phyloP scores from a whole-genome alignment of 1,284 basidiomycete species.

The Cryptococcus floricola region DNA sequence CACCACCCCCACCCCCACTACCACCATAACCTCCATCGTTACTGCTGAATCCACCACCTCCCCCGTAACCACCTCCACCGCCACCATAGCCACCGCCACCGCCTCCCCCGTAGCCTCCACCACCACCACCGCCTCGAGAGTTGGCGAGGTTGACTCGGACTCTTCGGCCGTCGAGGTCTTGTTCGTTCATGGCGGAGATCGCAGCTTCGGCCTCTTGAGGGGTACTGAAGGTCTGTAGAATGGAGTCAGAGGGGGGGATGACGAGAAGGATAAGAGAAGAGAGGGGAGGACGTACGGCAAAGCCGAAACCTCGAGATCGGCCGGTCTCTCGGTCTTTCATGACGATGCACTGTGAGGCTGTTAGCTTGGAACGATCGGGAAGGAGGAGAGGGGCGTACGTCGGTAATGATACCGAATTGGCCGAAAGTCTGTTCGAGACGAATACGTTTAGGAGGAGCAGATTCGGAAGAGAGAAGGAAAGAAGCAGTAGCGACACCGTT shows the following conservation, averaged over 20 bases:
- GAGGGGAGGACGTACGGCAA: conserved; percentile 56
- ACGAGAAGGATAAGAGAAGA: conserved; percentile 1
- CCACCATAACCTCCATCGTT: conserved; percentile 35
- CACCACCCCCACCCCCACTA: conserved; percentile 30
- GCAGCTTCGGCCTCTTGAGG: conserved; percentile 71
- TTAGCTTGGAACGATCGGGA: too few species aligned
- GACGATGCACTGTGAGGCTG: conserved; percentile 61
- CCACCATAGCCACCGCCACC: conserved; percentile 48
- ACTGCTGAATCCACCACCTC: conserved; percentile 39
- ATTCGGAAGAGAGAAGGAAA: too few species aligned
- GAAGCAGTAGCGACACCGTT: too few species aligned
- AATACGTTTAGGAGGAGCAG: too few species aligned
- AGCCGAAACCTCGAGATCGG: conserved; percentile 93
- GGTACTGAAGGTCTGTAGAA: conserved; percentile 58
- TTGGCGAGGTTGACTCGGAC: conserved; percentile 91
- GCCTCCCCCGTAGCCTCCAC: conserved; percentile 33
- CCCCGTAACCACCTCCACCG: conserved; percentile 41
- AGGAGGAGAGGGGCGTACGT: conserved; percentile 11
- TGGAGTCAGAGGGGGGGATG: too few species aligned
- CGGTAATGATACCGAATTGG: conserved; percentile 45
- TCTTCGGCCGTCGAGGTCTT: conserved; percentile 87
- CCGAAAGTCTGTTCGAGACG: conserved; percentile 37
- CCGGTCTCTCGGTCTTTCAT: conserved; percentile 97
- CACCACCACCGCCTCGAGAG: conserved; percentile 62
- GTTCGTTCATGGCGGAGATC: conserved; percentile 76